These are phyloP conservation scores for Hebeloma cylindrosporum DNA, from an alignment of 768 basidiomycete genomes.

Conservation along the genomic window DNA sequence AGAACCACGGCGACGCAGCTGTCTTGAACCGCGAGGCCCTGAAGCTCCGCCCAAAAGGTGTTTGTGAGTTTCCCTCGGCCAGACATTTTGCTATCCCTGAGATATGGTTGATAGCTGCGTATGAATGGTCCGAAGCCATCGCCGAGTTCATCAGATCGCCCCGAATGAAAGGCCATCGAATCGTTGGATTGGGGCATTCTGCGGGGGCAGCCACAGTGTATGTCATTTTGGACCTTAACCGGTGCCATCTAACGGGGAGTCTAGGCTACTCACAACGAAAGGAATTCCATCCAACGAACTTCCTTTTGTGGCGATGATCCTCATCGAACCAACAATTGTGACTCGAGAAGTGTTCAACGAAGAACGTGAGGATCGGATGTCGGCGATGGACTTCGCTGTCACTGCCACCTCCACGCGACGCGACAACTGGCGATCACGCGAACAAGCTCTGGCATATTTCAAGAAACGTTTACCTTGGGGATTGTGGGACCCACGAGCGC, in stretches of 20 bases:
- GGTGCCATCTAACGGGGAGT: background rate
- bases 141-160: constrained; percentile 33
- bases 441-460: constrained; percentile 44
- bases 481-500: constrained; percentile 42
- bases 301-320: constrained; percentile 38
- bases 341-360: constrained; percentile 37
- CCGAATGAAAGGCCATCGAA: constrained; percentile 33
- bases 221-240: constrained; percentile 1
- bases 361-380: constrained; percentile 37
- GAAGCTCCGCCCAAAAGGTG: constrained; percentile 29
- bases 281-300: constrained; percentile 23
- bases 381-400: constrained; percentile 37
- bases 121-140: constrained; percentile 39
- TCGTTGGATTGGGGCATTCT: constrained; percentile 44
- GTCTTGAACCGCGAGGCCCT: constrained; percentile 39
- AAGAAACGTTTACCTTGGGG: constrained; percentile 46
- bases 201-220: constrained; percentile 44
- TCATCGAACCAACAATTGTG: constrained; percentile 47
- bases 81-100: too few relatives aligned
- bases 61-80: constrained; percentile 30
- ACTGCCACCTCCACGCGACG: constrained; percentile 36
- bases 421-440: constrained; percentile 40
- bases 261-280: constrained; percentile 41
- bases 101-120: constrained; percentile 28
- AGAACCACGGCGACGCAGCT: constrained; percentile 51